Evolutionary conservation across 257 asterid species (phyloP).

Genomic region (Verbena officinalis): DNA sequence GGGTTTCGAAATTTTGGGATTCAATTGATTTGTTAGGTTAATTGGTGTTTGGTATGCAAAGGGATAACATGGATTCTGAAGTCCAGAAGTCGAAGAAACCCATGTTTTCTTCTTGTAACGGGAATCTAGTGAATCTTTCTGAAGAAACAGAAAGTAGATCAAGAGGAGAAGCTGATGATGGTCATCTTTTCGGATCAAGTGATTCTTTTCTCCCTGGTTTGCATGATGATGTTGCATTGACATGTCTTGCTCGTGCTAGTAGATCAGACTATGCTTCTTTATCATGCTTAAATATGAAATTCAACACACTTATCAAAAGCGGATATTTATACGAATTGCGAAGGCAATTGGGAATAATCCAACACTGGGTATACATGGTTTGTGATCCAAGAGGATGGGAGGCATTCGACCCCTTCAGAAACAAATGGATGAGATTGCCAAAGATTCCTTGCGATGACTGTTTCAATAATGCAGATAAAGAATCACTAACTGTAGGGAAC

Average conservation of each 20-base stretch:
- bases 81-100: slow-evolving; percentile 36
- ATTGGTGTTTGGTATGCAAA: slow-evolving; percentile 29
- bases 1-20: slow-evolving; percentile 24
- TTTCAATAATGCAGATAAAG: slow-evolving; percentile 79
- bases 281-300: slow-evolving; percentile 59
- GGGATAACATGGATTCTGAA: slow-evolving; percentile 41
- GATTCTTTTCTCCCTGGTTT: slow-evolving; percentile 72
- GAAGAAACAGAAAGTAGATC: slow-evolving; percentile 38
- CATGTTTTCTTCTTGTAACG: slow-evolving; percentile 30
- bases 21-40: slow-evolving; percentile 35
- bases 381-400: slow-evolving; percentile 97
- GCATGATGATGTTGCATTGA: slow-evolving; percentile 69
- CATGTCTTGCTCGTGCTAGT: slow-evolving; percentile 66
- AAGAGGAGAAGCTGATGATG: slow-evolving; percentile 47
- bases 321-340: slow-evolving; percentile 76
- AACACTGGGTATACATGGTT: slow-evolving; percentile 92
- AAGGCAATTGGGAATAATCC: slow-evolving; percentile 62
- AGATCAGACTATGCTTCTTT: slow-evolving; percentile 76
- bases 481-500: slow-evolving; percentile 78
- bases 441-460: slow-evolving; percentile 89
- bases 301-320: slow-evolving; percentile 52
- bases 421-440: slow-evolving; percentile 79
- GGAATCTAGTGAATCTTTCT: slow-evolving; percentile 23
- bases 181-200: slow-evolving; percentile 42
- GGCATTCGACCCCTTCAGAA: slow-evolving; percentile 74